Evolutionary conservation across 331 rosid genomes (phyloP).

Genomic region (Quercus phellos): DNA sequence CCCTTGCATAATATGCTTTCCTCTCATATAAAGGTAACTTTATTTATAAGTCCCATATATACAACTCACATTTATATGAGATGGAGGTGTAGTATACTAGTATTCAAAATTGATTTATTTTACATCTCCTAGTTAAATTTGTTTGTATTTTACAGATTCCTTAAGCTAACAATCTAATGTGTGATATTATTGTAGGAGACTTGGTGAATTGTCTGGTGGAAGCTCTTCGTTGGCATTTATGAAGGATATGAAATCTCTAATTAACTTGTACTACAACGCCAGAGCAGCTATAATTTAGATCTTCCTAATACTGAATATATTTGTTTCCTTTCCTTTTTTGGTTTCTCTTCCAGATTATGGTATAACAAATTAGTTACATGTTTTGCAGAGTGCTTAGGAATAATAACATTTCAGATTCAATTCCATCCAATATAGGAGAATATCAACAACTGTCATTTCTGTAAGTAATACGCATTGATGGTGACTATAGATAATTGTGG

Average conservation of each 20-base stretch:
- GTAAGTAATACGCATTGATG: conserved; percentile 44
- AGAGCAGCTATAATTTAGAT: not conserved
- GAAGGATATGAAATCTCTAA: conserved; percentile 23
- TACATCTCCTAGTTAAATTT: conserved; percentile 1
- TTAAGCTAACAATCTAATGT: conserved; percentile 10
- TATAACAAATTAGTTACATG: conserved; percentile 2
- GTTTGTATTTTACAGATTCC: not conserved
- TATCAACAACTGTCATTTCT: conserved; percentile 30
- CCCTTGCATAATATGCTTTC: too few species aligned
- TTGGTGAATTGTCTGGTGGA: too few species aligned
- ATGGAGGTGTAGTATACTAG: too few species aligned
- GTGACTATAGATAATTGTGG: conserved; percentile 3
- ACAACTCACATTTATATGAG: too few species aligned
- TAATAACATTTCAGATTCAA: conserved; percentile 53
- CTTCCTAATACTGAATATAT: too few species aligned
- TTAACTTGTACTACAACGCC: conserved; percentile 37
- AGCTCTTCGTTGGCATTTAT: too few species aligned
- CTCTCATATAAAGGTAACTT: too few species aligned
- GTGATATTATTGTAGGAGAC: too few species aligned
- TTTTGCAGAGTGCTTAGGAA: conserved; percentile 62
- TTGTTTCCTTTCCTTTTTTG: not conserved
- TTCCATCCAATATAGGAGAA: conserved; percentile 18
- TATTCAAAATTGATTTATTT: not conserved
- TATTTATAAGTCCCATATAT: too few species aligned
- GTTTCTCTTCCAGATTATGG: not conserved